Evolutionary conservation across 1,284 basidiomycete genomes (phyloP), one percentile per base, ranked within the genome.

Genomic region (Mycosarcoma maydis): DNA sequence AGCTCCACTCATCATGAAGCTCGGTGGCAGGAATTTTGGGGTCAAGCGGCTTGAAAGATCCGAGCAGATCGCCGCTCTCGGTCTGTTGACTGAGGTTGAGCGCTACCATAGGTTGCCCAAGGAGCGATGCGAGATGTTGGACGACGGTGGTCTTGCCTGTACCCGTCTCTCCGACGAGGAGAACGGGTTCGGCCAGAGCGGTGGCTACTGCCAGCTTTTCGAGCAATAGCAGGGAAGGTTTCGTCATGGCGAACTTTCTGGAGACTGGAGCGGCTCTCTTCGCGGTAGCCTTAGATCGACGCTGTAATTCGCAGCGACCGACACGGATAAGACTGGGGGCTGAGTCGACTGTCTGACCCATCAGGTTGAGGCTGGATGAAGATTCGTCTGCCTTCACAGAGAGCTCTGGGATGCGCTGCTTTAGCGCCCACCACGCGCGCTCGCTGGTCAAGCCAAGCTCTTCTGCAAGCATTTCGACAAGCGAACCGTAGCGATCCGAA

Each of bases 41-140:
- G 34, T 98, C 94, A 2, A 98, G 86, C 10, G 96, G 96, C 80
- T 94, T 94, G 84, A 96, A 95, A 0, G 95, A 94, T 24, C 96
- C 96, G 3, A 99, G 85, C 16, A 98, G 84, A 82, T 99, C 96
- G 4, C 92, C 90, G 4, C 92, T 91, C 82, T 98, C 96, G 1
- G 94, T 97, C 83, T 99, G 96, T 77, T 96, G 94, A 2, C 93
- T 96, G 77, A 98, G 83, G 80, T 99, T 99, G 67, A 98, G 87
- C 0, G 92, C 92, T 37, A 92, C 87, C 37, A 98, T 86, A 0
- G 90, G 88, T 32, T 88, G 88, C 16, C 87, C 87, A 26, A 96
- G 86, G n/a, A 92, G 83, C 4, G 88, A 86, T 17, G 96, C 91
- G 20, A 98, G 86, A 73, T 96, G 89, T 20, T 94, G 92, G 17